Percentiles rank a stretch among this genome's conserved stretches.
Conservation (phyloP, 352 stramenopile species). For the Globisporangium canariense region DNA sequence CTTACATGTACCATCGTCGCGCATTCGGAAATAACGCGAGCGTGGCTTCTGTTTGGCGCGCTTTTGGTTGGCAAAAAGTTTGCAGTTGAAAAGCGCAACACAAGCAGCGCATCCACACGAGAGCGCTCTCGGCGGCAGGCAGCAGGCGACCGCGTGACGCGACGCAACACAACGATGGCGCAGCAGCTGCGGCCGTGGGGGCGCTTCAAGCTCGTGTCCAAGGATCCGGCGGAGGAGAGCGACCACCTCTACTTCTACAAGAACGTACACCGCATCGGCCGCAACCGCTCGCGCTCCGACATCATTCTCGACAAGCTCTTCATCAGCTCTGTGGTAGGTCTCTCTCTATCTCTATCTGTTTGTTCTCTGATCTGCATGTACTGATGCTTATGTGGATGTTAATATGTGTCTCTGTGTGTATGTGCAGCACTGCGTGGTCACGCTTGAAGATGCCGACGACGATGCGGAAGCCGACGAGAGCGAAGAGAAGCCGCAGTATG, state of each 20-base stretch:
- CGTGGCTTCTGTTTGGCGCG: too few species aligned
- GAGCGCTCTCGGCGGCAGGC: too few species aligned
- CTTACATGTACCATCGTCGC: too few species aligned
- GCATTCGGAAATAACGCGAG: too few species aligned
- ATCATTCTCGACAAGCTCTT: slow-evolving; percentile 52
- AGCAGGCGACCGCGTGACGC: not conserved
- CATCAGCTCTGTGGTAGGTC: slow-evolving; percentile 64
- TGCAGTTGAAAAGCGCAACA: too few species aligned
- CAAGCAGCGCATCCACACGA: not conserved
- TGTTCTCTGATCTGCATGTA: not conserved
- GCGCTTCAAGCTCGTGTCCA: slow-evolving; percentile 60
- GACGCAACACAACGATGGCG: not conserved
- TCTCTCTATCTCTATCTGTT: not conserved
- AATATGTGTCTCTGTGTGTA: not conserved
- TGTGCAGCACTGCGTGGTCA: slow-evolving; percentile 55
- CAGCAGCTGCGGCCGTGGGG: slow-evolving; percentile 35
- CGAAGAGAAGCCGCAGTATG: not conserved
- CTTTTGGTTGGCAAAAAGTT: too few species aligned
- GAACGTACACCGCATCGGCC: slow-evolving; percentile 46
- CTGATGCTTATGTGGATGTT: not conserved
- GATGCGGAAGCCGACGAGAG: slow-evolving; percentile 13
- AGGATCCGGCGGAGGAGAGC: slow-evolving; percentile 41
- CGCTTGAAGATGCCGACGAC: slow-evolving; percentile 27
- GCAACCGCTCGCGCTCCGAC: slow-evolving; percentile 42
- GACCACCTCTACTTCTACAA: slow-evolving; percentile 65